Conservation (phyloP, 768 basidiomycete genomes). For the Collybiopsis luxurians region DNA sequence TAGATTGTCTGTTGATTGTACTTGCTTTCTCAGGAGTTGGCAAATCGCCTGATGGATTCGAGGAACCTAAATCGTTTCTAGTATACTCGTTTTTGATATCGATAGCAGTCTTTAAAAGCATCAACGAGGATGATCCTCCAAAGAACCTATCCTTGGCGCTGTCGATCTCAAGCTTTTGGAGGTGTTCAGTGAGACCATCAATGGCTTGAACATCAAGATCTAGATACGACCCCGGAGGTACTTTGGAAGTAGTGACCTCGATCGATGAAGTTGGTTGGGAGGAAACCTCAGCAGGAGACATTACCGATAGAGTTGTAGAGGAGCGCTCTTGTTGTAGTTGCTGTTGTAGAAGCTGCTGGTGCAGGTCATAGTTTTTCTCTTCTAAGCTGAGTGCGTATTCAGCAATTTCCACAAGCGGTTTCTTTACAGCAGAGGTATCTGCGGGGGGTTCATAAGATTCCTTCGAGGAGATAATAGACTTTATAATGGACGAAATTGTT, state of each 20-base stretch:
- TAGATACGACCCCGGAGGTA: slow-evolving; percentile 5
- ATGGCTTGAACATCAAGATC: slow-evolving; percentile 1
- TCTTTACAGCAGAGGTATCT: background rate
- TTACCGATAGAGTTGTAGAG: background rate
- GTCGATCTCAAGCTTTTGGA: slow-evolving; percentile 4
- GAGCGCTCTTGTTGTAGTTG: background rate
- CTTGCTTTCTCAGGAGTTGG: too few species aligned
- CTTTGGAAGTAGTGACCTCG: background rate
- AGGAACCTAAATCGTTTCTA: slow-evolving; percentile 15
- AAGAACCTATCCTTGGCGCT: slow-evolving; percentile 21
- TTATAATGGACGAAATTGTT: background rate
- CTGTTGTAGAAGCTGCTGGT: background rate
- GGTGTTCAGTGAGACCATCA: slow-evolving; percentile 1
- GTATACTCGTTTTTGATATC: slow-evolving; percentile 36
- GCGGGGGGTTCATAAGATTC: background rate
- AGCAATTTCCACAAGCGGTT: background rate
- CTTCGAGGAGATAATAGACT: background rate
- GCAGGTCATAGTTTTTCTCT: background rate
- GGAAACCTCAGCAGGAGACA: too few species aligned
- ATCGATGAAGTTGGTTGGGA: too few species aligned
- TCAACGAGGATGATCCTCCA: slow-evolving; percentile 31
- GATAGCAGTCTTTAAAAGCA: slow-evolving; percentile 32
- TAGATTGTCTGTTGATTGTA: too few species aligned
- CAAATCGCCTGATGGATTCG: too few species aligned
- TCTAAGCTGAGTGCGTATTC: background rate